phyloP scores from a whole-genome alignment of 75 land plant species.

The Adiantum capillusveneris region DNA sequence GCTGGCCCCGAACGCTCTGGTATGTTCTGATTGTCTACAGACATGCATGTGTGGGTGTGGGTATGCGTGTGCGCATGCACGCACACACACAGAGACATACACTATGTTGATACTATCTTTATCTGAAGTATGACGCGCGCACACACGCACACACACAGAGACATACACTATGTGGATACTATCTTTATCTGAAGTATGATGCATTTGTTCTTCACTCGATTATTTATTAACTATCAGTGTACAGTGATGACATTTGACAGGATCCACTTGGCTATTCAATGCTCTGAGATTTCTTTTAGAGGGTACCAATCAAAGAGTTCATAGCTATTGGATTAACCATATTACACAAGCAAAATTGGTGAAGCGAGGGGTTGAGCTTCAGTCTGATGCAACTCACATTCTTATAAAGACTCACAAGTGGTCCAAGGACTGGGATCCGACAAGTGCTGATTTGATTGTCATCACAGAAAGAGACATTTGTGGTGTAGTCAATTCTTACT shows the following conservation, averaged over 20 bases:
- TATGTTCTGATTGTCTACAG: not conserved
- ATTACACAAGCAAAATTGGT: not conserved
- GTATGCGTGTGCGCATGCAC: not conserved
- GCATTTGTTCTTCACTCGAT: not conserved
- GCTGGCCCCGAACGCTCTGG: slow-evolving; percentile 2
- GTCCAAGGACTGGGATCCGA: slow-evolving; percentile 6
- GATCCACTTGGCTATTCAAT: slow-evolving; percentile 10
- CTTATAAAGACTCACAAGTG: slow-evolving; percentile 6
- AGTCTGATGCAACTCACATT: not conserved
- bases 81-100: not conserved
- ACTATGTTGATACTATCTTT: no score
- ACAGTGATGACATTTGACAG: slow-evolving; percentile 2
- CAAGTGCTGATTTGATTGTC: slow-evolving; percentile 6
- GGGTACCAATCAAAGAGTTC: not conserved
- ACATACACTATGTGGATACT: no score
- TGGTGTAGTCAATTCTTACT: slow-evolving; percentile 5
- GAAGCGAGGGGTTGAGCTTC: not conserved
- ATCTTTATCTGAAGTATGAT: not conserved
- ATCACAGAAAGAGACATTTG: slow-evolving; percentile 6
- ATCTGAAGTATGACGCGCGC: not conserved
- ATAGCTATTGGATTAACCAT: slow-evolving; percentile 5
- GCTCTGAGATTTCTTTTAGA: slow-evolving; percentile 6
- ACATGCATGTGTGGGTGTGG: not conserved
- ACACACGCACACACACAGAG: no score
- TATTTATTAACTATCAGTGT: not conserved